Conservation (phyloP, 2,329 filamentous ascomycete genomes). For the Fusarium abutilonis region DNA sequence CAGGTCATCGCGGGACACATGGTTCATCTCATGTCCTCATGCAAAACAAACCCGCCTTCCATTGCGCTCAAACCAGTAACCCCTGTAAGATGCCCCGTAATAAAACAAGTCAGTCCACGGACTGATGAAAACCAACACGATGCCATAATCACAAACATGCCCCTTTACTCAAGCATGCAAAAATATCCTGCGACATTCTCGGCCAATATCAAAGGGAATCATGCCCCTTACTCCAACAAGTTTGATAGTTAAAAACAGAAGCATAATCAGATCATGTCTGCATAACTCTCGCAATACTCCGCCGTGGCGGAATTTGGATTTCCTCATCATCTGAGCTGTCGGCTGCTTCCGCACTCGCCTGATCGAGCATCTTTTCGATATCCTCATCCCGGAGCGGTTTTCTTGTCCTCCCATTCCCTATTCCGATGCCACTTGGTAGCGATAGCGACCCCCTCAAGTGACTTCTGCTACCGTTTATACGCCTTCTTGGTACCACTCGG, state of each 20-base stretch:
- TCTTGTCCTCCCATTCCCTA: slow-evolving; percentile 51
- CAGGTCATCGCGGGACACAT: slow-evolving; percentile 24
- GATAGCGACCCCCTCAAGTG: slow-evolving; percentile 57
- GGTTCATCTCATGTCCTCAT: slow-evolving; percentile 25
- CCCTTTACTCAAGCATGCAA: background rate
- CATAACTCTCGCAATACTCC: slow-evolving; percentile 46
- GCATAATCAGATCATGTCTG: slow-evolving; percentile 32
- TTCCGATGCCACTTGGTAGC: slow-evolving; percentile 60
- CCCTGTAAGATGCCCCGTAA: slow-evolving; percentile 21
- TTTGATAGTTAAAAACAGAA: background rate
- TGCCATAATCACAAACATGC: slow-evolving; percentile 1
- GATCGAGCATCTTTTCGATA: slow-evolving; percentile 68
- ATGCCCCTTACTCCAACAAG: background rate
- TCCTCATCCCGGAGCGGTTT: slow-evolving; percentile 63
- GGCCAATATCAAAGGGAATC: background rate
- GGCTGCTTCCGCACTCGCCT: slow-evolving; percentile 58
- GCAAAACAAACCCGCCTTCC: slow-evolving; percentile 24
- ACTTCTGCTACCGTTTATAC: slow-evolving; percentile 53
- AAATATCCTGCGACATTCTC: background rate
- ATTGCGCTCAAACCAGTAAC: slow-evolving; percentile 25
- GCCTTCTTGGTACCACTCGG: slow-evolving; percentile 55
- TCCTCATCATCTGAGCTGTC: slow-evolving; percentile 68
- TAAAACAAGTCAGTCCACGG: slow-evolving; percentile 13
- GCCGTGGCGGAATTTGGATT: slow-evolving; percentile 59
- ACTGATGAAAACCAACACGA: slow-evolving; percentile 3